Percentiles rank a stretch among this genome's conserved stretches.
Conservation (phyloP, 2,329 filamentous ascomycete genomes). For the Talaromyces sp. region DNA sequence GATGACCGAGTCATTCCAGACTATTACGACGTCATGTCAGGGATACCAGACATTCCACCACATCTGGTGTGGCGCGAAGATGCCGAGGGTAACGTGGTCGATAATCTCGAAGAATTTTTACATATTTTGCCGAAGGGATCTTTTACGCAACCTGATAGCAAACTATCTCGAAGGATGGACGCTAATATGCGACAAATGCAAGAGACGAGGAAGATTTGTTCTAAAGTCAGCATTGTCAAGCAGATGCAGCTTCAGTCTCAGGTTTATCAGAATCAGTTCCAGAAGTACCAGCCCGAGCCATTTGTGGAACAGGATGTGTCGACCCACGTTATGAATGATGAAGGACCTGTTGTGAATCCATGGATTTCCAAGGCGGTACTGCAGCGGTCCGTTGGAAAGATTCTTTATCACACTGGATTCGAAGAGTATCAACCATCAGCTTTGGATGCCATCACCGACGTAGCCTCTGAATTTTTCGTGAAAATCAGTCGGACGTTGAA, state of each 20-base stretch:
- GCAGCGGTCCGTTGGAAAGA: slow-evolving; percentile 85
- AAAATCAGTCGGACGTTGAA: slow-evolving; percentile 77
- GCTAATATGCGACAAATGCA: slow-evolving; percentile 92
- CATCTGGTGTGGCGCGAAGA: slow-evolving; percentile 86
- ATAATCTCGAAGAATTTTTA: slow-evolving; percentile 80
- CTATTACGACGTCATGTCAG: slow-evolving; percentile 85
- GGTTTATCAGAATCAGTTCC: slow-evolving; percentile 96
- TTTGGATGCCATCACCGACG: slow-evolving; percentile 80
- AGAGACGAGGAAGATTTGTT: slow-evolving; percentile 90
- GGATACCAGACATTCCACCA: slow-evolving; percentile 75
- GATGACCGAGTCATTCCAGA: slow-evolving; percentile 81
- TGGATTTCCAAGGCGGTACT: slow-evolving; percentile 77
- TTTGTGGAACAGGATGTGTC: slow-evolving; percentile 83
- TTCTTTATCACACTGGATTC: slow-evolving; percentile 94
- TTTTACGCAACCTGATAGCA: slow-evolving; percentile 70
- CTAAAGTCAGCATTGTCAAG: slow-evolving; percentile 96
- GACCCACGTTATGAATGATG: slow-evolving; percentile 82
- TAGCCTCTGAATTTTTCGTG: slow-evolving; percentile 82
- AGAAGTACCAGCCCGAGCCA: slow-evolving; percentile 86
- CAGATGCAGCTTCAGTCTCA: slow-evolving; percentile 99
- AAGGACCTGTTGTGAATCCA: slow-evolving; percentile 80
- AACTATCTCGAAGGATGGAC: slow-evolving; percentile 73
- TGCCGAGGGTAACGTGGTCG: slow-evolving; percentile 78
- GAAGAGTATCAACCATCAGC: slow-evolving; percentile 96
- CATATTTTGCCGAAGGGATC: slow-evolving; percentile 67